Evolutionary conservation across 1,284 basidiomycete genomes (phyloP), one percentile per base, ranked within the genome.

Genomic region (Inonotus obliquus): DNA sequence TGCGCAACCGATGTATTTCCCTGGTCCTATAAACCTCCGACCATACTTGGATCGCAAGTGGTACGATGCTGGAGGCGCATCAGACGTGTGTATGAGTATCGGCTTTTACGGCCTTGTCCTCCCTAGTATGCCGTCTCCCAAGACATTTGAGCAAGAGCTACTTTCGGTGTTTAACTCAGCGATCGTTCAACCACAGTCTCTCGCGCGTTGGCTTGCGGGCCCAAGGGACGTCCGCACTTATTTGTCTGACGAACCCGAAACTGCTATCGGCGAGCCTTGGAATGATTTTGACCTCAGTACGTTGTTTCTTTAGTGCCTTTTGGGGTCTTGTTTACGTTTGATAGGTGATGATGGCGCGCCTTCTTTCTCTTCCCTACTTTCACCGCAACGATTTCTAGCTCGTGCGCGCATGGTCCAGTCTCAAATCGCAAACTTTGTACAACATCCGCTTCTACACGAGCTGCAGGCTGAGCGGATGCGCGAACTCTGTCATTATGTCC

Each of bases 21-120:
- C 69, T 11, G 81, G 80, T 0, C 83, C 83, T 5, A 56, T 84
- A 21, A 86, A 81, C 67, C 58, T 85, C 41, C 76, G 85, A 5
- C 78, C 81, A 3, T 79, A 77, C 65, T 73, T 85, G 21, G 77
- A 84, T 65, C 65, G 68, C 27, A 64, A 73, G 19, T 86, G 83
- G 84, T 74, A 74, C 57, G 64, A 76, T 2, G 65, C 58, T 2
- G 82, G 81, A 0, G 84, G 84, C 2, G 68, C 67, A 7, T 70
- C 67, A 2, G 80, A 81, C 60, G 75, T 81, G 21, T 73, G 73
- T 54, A 54, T 81, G 13, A 73, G 75, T 21, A 76, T 85, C 47
- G 72, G 77, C 25, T 78, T 77, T 60, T 82, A 76, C 66, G 74
- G 68, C 54, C 76, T 74, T 63, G 71, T 69, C 10, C 74, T 85